Evolutionary conservation across 2,329 filamentous ascomycete species (phyloP), one percentile per base, ranked within the genome.

Genomic region (Cryphonectria carpinicola): DNA sequence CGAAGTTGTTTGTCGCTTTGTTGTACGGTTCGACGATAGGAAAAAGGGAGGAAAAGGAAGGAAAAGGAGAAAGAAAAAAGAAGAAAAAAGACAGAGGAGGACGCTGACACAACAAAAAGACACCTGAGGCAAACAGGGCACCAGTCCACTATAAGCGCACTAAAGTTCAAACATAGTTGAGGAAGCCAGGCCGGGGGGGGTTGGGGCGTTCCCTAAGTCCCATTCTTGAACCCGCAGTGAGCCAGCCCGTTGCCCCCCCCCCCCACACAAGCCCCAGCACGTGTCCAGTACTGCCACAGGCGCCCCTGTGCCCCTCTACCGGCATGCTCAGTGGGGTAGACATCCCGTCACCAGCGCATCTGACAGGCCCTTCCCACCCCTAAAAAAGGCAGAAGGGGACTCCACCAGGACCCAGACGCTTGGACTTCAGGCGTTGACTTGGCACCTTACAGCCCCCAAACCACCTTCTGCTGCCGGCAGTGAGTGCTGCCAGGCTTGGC

Each of bases 381-480:
- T 32, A 58, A 58, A 32, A 58, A 19, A 58, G 19, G 25, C 3
- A 54, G 5, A 7, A 58, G 28, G 14, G 13, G 22, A n/a, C 19
- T 28, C 54, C 54, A 28, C 52, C n/a, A 28, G 52, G 54, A 58
- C 54, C 46, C 54, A 58, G 54, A 19, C 54, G 52, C 52, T 56
- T 28, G 52, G 52, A 28, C 52, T 56, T 56, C 32, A 6, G 28
- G 28, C 32, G 25, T 61, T 17, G 28, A 37, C 56, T 28, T 60
- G 56, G 56, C 28, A 35, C 13, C 7, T 35, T 35, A 32, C 28
- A n/a, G 14, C 2, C 35, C 35, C 32, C 32, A 19, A 22, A n/a
- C 32, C 32, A 32, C 28, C 32, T 19, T n/a, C 58, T 49, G 22
- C 58, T 49, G 22, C 8, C n/a, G 46, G 46, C 46, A n/a, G 22